These are phyloP conservation scores for Gossypioides kirkii DNA, from an alignment of 345 rosid genomes.

Conservation along the genomic window DNA sequence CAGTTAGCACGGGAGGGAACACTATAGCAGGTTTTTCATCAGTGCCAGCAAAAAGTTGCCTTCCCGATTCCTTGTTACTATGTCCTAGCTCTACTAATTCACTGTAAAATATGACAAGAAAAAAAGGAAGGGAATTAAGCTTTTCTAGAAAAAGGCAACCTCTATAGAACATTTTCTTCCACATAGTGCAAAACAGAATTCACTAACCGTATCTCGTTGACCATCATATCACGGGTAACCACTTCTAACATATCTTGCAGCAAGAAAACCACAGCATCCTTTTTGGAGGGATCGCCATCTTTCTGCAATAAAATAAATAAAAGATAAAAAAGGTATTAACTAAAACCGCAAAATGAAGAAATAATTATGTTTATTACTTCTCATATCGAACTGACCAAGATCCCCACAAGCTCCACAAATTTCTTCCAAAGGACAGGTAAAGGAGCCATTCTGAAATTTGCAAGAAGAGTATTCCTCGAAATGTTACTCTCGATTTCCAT, in stretches of 20 bases:
- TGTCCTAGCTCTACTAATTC: conserved; percentile 83
- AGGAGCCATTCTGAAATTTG: conserved; percentile 81
- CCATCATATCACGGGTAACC: conserved; percentile 92
- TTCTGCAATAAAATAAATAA: conserved; percentile 47
- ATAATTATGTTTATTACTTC: background rate
- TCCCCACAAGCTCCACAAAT: conserved; percentile 81
- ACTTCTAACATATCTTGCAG: conserved; percentile 97
- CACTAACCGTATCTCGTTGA: conserved; percentile 83
- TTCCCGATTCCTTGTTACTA: conserved; percentile 82
- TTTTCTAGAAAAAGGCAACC: background rate
- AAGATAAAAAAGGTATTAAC: background rate
- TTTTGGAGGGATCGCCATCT: conserved; percentile 69
- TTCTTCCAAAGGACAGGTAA: conserved; percentile 68
- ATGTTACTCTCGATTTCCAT: conserved; percentile 88
- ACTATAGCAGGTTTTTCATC: conserved; percentile 77
- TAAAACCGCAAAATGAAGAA: conserved; percentile 6
- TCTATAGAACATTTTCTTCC: background rate
- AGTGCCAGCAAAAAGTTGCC: conserved; percentile 93
- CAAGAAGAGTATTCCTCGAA: conserved; percentile 74
- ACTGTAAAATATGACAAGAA: conserved; percentile 33
- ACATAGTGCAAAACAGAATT: conserved; percentile 16
- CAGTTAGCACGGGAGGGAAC: conserved; percentile 68
- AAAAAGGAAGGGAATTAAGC: background rate
- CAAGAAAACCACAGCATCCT: conserved; percentile 69
- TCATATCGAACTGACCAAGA: conserved; percentile 57